Evolutionary conservation across 345 rosid species (phyloP).

Genomic region (Eucalyptus tenuipes): DNA sequence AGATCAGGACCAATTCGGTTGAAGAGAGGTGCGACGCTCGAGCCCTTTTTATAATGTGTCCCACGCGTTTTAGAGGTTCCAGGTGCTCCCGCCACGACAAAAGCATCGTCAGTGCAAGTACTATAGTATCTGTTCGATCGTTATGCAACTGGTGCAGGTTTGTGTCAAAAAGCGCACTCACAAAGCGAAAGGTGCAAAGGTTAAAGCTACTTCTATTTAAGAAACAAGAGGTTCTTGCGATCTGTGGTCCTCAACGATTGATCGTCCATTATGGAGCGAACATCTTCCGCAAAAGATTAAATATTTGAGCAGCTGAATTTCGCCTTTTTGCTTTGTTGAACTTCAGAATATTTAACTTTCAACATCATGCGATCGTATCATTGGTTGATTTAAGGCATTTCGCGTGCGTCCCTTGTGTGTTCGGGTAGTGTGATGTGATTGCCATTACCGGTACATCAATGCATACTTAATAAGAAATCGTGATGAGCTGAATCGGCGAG

Average conservation of each 20-base stretch:
- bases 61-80: background rate
- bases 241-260: background rate
- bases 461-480: background rate
- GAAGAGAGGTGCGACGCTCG: background rate
- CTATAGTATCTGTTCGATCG: background rate
- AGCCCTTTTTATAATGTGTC: background rate
- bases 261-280: background rate
- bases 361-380: accelerated
- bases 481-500: background rate
- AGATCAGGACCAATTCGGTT: background rate
- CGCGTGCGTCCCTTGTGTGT: background rate
- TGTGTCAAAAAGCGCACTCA: background rate
- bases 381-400: background rate
- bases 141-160: background rate
- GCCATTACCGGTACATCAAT: background rate
- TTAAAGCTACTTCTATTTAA: background rate
- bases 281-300: background rate
- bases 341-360: background rate
- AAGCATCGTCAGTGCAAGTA: background rate
- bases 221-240: background rate
- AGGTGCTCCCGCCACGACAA: background rate
- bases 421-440: background rate
- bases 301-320: background rate
- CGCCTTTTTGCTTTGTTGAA: background rate
- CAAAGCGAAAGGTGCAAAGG: background rate